Conservation (phyloP, 2,329 filamentous ascomycete genomes). For the Ophiosphaerella herpotricha region DNA sequence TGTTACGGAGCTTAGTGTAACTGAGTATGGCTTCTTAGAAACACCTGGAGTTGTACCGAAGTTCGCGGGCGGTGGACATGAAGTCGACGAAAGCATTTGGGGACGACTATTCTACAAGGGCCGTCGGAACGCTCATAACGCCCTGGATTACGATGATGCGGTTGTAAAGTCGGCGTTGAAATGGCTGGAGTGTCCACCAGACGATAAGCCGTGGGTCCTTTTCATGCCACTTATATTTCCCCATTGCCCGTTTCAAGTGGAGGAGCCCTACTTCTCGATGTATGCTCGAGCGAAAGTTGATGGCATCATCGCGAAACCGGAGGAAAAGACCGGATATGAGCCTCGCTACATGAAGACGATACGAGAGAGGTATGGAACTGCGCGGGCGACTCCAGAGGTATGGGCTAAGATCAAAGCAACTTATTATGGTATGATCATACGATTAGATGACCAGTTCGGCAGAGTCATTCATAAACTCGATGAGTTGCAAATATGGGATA, state of each 20-base stretch:
- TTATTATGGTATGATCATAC: constrained; percentile 55
- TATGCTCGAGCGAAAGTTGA: constrained; percentile 41
- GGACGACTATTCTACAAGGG: constrained; percentile 51
- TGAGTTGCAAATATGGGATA: constrained; percentile 42
- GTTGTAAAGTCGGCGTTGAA: constrained; percentile 48
- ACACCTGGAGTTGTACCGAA: constrained; percentile 10
- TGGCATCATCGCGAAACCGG: constrained; percentile 7
- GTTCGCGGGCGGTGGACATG: constrained; percentile 18
- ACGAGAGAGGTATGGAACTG: too few species aligned
- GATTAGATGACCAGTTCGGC: constrained; percentile 55
- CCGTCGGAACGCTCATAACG: constrained; percentile 41
- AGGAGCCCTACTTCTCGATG: constrained; percentile 56
- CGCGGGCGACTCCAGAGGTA: constrained; percentile 46
- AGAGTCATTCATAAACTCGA: constrained; percentile 45
- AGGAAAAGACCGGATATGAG: constrained; percentile 48
- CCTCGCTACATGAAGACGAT: constrained; percentile 48
- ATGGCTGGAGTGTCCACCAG: constrained; percentile 53
- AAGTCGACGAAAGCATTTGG: constrained; percentile 38
- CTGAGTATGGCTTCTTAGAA: constrained; percentile 54
- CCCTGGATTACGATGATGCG: constrained; percentile 54
- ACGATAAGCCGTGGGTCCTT: constrained; percentile 46
- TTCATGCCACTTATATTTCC: constrained; percentile 53
- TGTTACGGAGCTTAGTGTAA: constrained; percentile 52
- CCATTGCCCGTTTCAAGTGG: constrained; percentile 55
- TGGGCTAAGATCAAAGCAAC: constrained; percentile 54